Percentiles rank a stretch among this genome's conserved stretches.
Conservation (phyloP, 768 basidiomycete genomes). For the Collybia sordida region DNA sequence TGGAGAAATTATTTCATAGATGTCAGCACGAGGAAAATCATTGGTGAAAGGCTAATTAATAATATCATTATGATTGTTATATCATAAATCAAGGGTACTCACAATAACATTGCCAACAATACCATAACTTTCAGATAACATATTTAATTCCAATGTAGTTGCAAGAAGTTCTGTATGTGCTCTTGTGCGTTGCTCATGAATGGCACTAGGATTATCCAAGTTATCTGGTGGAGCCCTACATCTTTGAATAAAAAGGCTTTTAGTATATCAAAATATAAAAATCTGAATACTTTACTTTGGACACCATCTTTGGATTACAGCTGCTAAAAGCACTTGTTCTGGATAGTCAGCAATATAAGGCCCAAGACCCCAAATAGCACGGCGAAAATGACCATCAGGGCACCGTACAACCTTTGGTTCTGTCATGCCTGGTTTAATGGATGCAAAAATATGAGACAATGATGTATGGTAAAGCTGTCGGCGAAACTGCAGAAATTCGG, state of each 20-base stretch:
- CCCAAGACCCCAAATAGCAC: not conserved
- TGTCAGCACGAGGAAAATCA: constrained; percentile 1
- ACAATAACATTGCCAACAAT: constrained; percentile 30
- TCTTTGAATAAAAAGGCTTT: constrained; percentile 1
- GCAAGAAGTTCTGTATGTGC: constrained; percentile 15
- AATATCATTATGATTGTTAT: not conserved
- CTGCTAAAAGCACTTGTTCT: constrained; percentile 21
- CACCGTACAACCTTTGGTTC: not conserved
- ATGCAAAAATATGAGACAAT: not conserved
- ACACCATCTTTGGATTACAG: constrained; percentile 25
- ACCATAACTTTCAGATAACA: constrained; percentile 20
- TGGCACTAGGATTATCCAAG: constrained; percentile 6
- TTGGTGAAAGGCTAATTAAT: not conserved
- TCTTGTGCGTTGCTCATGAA: constrained; percentile 5
- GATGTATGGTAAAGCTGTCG: not conserved
- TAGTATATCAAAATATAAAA: not conserved
- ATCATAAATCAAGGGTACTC: constrained; percentile 4
- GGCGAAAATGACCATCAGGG: not conserved
- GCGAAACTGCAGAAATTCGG: not conserved
- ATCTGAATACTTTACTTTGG: constrained; percentile 16
- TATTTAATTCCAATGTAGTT: constrained; percentile 6
- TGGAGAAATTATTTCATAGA: not conserved
- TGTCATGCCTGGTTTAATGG: not conserved
- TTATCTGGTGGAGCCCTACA: constrained; percentile 8
- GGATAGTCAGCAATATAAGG: constrained; percentile 18